phyloP scores from a whole-genome alignment of 306 rosid species.

The Morella rubra region DNA sequence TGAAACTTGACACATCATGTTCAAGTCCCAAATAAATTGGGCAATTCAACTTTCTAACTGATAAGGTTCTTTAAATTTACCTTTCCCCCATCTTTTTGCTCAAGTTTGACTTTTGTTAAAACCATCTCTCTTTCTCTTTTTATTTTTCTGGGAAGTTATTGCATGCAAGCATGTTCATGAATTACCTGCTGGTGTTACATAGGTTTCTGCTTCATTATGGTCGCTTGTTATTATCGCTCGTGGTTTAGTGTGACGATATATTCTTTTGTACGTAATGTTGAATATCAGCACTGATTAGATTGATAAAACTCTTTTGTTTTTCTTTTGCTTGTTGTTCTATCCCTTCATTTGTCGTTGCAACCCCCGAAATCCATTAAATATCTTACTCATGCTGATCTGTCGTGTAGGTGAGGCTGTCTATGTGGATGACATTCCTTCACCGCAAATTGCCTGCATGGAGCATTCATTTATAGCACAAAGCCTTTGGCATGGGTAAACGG shows the following conservation, averaged over 20 bases:
- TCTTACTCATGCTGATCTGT: constrained; percentile 19
- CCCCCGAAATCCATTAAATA: neutral
- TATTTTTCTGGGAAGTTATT: neutral
- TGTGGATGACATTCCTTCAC: constrained; percentile 93
- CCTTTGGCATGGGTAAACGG: constrained; percentile 74
- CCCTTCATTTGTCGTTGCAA: neutral
- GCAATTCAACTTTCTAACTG: neutral
- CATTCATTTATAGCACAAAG: constrained; percentile 65
- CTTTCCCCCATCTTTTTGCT: neutral
- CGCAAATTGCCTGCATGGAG: constrained; percentile 76
- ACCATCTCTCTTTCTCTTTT: neutral
- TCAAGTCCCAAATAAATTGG: neutral
- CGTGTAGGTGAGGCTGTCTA: constrained; percentile 84
- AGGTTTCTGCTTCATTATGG: constrained; percentile 2
- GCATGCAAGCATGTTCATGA: neutral
- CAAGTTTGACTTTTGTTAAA: neutral
- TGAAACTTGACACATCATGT: neutral
- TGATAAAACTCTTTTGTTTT: neutral
- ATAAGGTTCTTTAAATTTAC: neutral
- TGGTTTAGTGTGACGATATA: neutral
- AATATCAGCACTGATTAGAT: neutral
- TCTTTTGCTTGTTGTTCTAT: neutral
- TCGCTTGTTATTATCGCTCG: neutral
- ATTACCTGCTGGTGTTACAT: neutral
- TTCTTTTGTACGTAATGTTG: neutral